phyloP scores from a whole-genome alignment of 2,329 filamentous ascomycete species.

The Colletotrichum tamarilloi region DNA sequence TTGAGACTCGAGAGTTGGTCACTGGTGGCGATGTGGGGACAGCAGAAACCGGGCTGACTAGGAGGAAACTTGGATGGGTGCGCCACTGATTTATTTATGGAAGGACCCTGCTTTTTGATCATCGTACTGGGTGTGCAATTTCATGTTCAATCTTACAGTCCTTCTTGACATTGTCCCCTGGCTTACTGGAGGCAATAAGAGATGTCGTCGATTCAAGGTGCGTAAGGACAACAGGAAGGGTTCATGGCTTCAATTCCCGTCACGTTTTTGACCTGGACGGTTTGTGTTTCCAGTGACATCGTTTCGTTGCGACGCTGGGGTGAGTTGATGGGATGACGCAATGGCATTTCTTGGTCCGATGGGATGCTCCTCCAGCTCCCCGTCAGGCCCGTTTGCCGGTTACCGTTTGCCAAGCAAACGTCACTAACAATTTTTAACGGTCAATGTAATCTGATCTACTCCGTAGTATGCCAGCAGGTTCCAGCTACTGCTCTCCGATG shows the following conservation, averaged over 20 bases:
- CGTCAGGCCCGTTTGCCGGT: background rate
- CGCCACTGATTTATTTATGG: slow-evolving; percentile 19
- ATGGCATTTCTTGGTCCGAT: background rate
- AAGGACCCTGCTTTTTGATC: slow-evolving; percentile 26
- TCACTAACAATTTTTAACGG: too few species aligned
- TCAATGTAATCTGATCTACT: too few species aligned
- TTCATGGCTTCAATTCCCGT: background rate
- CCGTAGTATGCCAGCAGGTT: too few species aligned
- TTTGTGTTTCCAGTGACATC: slow-evolving; percentile 9
- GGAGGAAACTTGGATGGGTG: slow-evolving; percentile 1
- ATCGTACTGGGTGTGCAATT: background rate
- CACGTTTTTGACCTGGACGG: background rate
- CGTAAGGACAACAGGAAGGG: background rate
- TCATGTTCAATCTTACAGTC: background rate
- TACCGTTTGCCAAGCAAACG: background rate
- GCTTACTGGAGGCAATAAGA: background rate
- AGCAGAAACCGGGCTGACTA: background rate
- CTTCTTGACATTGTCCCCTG: background rate
- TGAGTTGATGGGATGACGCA: background rate
- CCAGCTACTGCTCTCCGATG: background rate
- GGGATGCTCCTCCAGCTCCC: background rate
- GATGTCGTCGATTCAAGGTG: slow-evolving; percentile 8
- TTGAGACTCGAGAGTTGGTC: background rate
- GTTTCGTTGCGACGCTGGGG: background rate
- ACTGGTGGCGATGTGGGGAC: slow-evolving; percentile 12